Base-by-base conservation (phyloP, 768 basidiomycete genomes). In the Lactarius akahatsu region DNA sequence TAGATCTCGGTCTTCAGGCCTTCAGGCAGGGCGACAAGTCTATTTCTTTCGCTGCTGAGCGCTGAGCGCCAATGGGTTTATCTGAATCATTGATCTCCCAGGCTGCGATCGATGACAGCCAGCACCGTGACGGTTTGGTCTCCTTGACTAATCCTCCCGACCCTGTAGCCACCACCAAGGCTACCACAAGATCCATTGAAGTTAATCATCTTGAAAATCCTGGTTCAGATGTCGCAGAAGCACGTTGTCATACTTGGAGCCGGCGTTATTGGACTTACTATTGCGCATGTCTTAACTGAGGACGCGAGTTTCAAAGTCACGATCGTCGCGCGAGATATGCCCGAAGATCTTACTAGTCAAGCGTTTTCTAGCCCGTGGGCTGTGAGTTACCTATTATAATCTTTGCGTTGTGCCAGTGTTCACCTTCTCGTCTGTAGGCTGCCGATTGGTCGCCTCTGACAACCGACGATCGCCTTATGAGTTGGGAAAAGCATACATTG, bases 331-430 rank as follows among this genome's bases (percentile, higher is more conserved):
- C 70, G 78, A 41, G 80, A 80, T 69, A 71, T 78, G 72, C 80
- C 79, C 0, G 76, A 77, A 18, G 78, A 78, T 66, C 64, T 76
- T 26, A 75, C 75, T 55, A 82, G 81, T 4, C 80, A 81, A 60
- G 80, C 76, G 4, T 83, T 80, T 74, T 76, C 82, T 10, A 83
- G 80, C 62, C 83, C 83, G n/a, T 83, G 82, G 74, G 82, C 83
- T 65, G 81, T 82, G 64, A 61, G 79, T 73, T 28, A 28, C 56
- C 23, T 18, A 34, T 47, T 30, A 1, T 50, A 18, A n/a, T 47
- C 30, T 32, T 54, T 28, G 23, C 18, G 20, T 13, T 13, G 30
- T 26, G 36, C 36, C 11, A 10, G 11, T 4, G 36, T 56, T 41
- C 32, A 52, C 30, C 34, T 23, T 20, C 26, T 32, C 28, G 23